Evolutionary conservation across 257 asterid species (phyloP), one percentile per base, ranked within the genome.

Genomic region (Cordia subcordata): DNA sequence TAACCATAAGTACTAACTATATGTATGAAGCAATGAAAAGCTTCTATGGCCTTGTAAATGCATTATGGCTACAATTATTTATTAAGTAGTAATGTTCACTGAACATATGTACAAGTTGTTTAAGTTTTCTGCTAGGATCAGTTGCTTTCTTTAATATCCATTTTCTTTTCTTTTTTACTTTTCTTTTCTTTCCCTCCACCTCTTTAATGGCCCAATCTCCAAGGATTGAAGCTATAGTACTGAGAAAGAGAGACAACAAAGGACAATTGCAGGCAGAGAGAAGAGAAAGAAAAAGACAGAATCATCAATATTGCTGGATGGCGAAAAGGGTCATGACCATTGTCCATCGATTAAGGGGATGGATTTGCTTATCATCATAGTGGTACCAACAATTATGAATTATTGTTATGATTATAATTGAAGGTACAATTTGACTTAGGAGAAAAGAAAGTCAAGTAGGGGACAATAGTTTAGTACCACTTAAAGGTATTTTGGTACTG

Each of bases 121-220:
- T 71, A 72, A 68, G 68, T 70, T 57, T 68, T 68, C 69, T 63
- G 71, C 69, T 67, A 62, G 62, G 79, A 77, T 60, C 57, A 2
- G 86, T 83, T 75, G 83, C 85, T 78, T 71, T 80, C 85, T 70
- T 68, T 68, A 72, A n/a, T n/a, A n/a, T n/a, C n/a, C n/a, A n/a
- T 66, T 69, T 68, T 60, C 68, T 12, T 42, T 8, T 42, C 10
- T 42, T 42, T 4, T 57, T 72, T 62, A 23, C 72, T 53, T 53
- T 58, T 46, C 63, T 63, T 68, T 67, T 61, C 33, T 37, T 20
- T 15, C 39, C 39, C 32, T 54, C 52, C 20, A 54, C 65, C 42
- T 56, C 66, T 72, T 82, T 65, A 59, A 22, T 17, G 75, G 80
- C 86, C 71, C 89, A 56, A 70, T 67, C 68, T 60, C 47, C 86